A percentile compares a stretch with the other conserved stretches of the same genome.
phyloP scores from a whole-genome alignment of 345 rosid species.

The Combretum micranthum region DNA sequence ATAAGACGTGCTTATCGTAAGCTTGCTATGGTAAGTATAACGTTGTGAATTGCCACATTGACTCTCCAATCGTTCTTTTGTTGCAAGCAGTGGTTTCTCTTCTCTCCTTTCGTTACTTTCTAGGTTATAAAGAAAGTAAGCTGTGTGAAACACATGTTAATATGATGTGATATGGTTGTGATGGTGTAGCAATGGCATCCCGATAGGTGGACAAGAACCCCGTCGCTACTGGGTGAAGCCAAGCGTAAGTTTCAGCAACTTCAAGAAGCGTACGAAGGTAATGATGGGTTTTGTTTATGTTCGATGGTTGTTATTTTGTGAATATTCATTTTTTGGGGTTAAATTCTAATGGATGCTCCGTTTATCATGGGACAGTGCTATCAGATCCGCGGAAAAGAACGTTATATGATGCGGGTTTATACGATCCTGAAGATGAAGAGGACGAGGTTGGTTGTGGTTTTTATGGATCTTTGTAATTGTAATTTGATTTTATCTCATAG shows the following conservation, averaged over 20 bases:
- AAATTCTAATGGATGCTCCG: background rate
- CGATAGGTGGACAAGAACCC: slow-evolving; percentile 41
- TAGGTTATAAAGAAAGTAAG: too few species aligned
- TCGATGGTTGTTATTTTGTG: background rate
- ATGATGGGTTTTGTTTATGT: too few species aligned
- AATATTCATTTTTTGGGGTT: background rate
- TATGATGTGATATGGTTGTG: slow-evolving; percentile 3
- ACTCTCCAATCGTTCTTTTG: background rate
- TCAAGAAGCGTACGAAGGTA: slow-evolving; percentile 61
- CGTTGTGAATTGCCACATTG: too few species aligned
- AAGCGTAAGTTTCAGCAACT: slow-evolving; percentile 53
- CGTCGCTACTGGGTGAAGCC: slow-evolving; percentile 34
- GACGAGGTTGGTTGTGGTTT: slow-evolving; percentile 31
- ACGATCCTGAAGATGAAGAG: slow-evolving; percentile 35
- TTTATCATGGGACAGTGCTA: slow-evolving; percentile 22
- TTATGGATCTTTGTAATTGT: background rate
- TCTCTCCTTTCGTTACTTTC: too few species aligned
- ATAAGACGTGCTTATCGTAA: slow-evolving; percentile 47
- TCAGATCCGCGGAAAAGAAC: slow-evolving; percentile 42
- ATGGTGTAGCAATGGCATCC: slow-evolving; percentile 55
- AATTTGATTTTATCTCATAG: background rate
- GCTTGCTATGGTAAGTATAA: slow-evolving; percentile 49
- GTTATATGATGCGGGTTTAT: slow-evolving; percentile 41
- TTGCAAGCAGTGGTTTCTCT: background rate
- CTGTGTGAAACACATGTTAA: too few species aligned